Evolutionary conservation across 2,329 filamentous ascomycete genomes (phyloP), one percentile per base, ranked within the genome.

Genomic region (Beauveria varroae): DNA sequence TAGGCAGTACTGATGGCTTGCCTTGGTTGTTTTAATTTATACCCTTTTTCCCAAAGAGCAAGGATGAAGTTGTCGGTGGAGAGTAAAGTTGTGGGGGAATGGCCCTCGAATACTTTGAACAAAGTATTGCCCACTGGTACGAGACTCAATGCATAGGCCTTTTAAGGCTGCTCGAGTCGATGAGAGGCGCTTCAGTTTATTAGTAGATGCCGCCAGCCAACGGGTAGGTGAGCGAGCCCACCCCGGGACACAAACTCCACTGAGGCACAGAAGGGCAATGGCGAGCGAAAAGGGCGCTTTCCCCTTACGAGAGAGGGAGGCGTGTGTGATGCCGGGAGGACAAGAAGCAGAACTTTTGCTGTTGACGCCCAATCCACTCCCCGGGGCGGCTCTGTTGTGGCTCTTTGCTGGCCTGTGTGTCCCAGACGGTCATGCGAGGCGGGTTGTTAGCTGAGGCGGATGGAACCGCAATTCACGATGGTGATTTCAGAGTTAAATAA

Each of bases 141-240:
- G 44, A 50, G 41, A 55, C 58, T 55, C 12, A 55, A 55, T 61
- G 58, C 51, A 61, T 24, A 46, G 26, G 20, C 37, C 34, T 44
- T 44, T 53, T 26, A 58, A 62, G 60, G 60, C 54, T 57, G 53
- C 41, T 62, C 47, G 37, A 50, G 44, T 61, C 53, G 60, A 62
- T 57, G 18, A 44, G 58, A 62, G 60, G 60, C 60, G 54, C 37
- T 37, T 40, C 53, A 62, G 47, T 43, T 43, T 57, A 43, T 57
- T 55, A 49, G 58, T 60, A 55, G 58, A 61, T 61, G 51, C 34
- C 57, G 55, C 60, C 46, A 57, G 60, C 54, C 54, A 62, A 62
- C 60, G 60, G 40, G 28, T 57, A 62, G 40, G 47, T 54, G 60
- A 58, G 53, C 60, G 41, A 52, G 60, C 49, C 46, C 53, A 57